Conservation (phyloP, 495 filamentous ascomycete genomes). For the Hypomontagnella submonticulosa region DNA sequence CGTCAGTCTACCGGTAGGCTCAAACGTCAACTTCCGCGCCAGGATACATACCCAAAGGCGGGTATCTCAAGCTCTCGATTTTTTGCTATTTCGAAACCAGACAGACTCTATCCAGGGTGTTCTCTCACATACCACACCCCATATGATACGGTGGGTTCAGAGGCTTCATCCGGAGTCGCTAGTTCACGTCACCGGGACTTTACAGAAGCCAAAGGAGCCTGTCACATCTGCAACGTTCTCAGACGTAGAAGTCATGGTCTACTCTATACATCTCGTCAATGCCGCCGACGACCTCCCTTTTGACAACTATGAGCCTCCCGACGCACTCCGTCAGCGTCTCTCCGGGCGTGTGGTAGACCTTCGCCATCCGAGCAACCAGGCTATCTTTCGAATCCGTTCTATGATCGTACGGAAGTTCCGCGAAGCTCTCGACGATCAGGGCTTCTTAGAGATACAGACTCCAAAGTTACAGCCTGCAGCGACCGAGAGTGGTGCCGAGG, state of each 20-base stretch:
- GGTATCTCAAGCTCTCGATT: conserved; percentile 79
- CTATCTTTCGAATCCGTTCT: conserved; percentile 74
- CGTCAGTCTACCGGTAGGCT: conserved; percentile 26
- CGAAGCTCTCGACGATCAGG: conserved; percentile 72
- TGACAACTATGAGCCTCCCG: conserved; percentile 36
- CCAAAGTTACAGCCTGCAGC: conserved; percentile 81
- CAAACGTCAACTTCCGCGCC: conserved; percentile 76
- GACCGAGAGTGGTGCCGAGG: conserved; percentile 80
- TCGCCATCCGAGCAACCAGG: conserved; percentile 76
- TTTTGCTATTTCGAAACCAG: conserved; percentile 79
- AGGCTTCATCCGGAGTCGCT: conserved; percentile 78
- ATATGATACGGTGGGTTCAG: conserved; percentile 85
- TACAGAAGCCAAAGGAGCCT: conserved; percentile 74
- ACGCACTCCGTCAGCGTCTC: conserved; percentile 56
- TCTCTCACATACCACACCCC: conserved; percentile 63
- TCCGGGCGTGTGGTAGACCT: conserved; percentile 64
- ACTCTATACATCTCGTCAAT: conserved; percentile 71
- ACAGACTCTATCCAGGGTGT: conserved; percentile 79
- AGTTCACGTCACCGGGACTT: conserved; percentile 74
- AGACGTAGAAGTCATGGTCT: conserved; percentile 78
- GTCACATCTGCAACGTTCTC: conserved; percentile 76
- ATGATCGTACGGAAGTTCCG: conserved; percentile 77
- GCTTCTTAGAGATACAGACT: conserved; percentile 81
- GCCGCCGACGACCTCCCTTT: conserved; percentile 36
- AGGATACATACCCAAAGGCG: conserved; percentile 79